These are phyloP conservation scores for Triangularia setosa DNA, from an alignment of 2,329 filamentous ascomycete genomes.

Conservation along the genomic window DNA sequence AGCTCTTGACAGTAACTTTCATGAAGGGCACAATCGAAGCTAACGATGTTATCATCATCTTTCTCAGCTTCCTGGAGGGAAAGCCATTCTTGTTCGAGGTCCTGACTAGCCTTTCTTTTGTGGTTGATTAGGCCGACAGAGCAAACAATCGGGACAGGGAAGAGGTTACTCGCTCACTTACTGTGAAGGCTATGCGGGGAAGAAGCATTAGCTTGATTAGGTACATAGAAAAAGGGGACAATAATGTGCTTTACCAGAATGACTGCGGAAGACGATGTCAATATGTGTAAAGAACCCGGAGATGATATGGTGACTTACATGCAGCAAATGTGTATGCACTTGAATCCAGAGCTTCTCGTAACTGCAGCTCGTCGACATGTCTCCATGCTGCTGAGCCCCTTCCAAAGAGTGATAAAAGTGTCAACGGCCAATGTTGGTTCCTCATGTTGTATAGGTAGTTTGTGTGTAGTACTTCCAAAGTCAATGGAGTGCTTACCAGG, in stretches of 20 bases:
- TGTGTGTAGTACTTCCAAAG: no score
- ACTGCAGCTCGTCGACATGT: constrained; percentile 16
- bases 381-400: constrained; percentile 19
- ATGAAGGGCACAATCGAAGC: constrained; percentile 39
- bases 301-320: constrained; percentile 27
- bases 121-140: neutral
- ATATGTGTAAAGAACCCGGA: neutral
- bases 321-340: constrained; percentile 30
- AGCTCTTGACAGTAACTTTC: constrained; percentile 37
- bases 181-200: constrained; percentile 12
- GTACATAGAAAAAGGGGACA: neutral
- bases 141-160: neutral
- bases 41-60: constrained; percentile 28
- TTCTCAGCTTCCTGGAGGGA: constrained; percentile 26
- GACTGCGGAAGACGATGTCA: neutral
- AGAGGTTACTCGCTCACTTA: neutral
- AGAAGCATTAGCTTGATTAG: neutral
- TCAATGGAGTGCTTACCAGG: no score
- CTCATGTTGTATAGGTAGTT: neutral
- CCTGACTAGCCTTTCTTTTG: constrained; percentile 30
- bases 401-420: neutral
- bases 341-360: constrained; percentile 19
- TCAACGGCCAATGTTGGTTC: neutral
- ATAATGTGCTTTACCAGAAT: constrained; percentile 4
- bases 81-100: constrained; percentile 36